Base-by-base conservation (phyloP, 2,329 filamentous ascomycete genomes). In the Pseudogymnoascus sp. region DNA sequence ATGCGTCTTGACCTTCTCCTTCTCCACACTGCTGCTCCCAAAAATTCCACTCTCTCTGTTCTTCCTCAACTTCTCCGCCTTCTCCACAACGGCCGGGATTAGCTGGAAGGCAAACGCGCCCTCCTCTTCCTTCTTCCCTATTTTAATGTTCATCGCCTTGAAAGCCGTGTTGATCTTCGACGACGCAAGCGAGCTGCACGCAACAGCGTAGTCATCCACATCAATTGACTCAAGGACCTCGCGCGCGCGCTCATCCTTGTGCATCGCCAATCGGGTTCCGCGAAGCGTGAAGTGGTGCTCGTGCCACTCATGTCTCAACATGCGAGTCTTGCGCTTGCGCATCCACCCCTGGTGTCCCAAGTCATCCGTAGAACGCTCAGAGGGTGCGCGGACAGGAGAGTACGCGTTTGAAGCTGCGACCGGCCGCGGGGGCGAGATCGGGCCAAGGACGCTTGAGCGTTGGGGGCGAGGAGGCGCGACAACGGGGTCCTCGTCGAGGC, bases 281-380 rank as follows among this genome's bases (percentile, higher is more conserved):
- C 87, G 87, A 67, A 97, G 87, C 25, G 90, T 92, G 75, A 95
- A 96, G 79, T 93, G 95, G 70, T 92, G 89, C 74, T 96, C 90
- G 72, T 92, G 86, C 93, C 93, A 97, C 78, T 97, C 93, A 75
- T 96, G 90, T 48, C 92, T 90, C 66, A 96, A 84, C 80, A 96
- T 87, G 72, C 87, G 87, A 36, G 89, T 96, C 79, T 92, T 92
- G 73, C 93, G 90, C 81, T 96, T 96, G 81, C 92, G 93, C 86
- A 99, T 96, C 76, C 88, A 92, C 1, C 95, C 95, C 61, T 90
- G 85, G 76, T 93, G 90, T 36, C 85, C 84, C 67, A 89, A 77
- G 64, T 85, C 85, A 62, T 81, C 78, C 61, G 75, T 72, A 65
- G 74, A 71, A 66, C 71, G 74, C 67, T 81, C 77, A n/a, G 75